These are phyloP conservation scores for Cyclotella cryptica DNA, from an alignment of 108 stramenopile genomes.

Conservation along the genomic window DNA sequence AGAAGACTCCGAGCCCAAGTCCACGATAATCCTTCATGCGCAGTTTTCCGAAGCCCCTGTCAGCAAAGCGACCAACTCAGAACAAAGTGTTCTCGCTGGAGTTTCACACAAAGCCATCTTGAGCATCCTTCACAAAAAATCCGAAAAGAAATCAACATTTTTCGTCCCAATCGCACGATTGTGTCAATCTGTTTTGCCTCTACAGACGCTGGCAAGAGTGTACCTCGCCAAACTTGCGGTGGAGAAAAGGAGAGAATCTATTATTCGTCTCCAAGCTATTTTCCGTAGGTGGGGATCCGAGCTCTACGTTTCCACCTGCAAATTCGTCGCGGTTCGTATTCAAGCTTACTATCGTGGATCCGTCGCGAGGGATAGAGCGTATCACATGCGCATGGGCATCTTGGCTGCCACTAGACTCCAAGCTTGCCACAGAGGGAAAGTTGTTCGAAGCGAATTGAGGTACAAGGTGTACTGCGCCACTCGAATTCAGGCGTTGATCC, in stretches of 20 bases:
- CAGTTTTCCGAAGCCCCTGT: neutral
- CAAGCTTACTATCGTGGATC: constrained; percentile 40
- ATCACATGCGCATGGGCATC: constrained; percentile 18
- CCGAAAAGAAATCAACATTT: constrained; percentile 6
- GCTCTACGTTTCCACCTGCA: neutral
- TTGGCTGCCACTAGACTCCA: constrained; percentile 56
- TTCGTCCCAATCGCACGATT: constrained; percentile 14
- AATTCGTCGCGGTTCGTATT: constrained; percentile 37
- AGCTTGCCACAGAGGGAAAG: constrained; percentile 54
- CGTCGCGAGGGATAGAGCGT: constrained; percentile 32
- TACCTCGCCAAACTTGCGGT: constrained; percentile 17
- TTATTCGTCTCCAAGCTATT: constrained; percentile 13
- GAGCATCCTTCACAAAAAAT: constrained; percentile 2
- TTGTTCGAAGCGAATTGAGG: constrained; percentile 46
- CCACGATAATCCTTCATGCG: neutral
- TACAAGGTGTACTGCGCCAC: constrained; percentile 48
- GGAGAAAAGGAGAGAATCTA: constrained; percentile 11
- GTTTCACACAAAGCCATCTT: constrained; percentile 7
- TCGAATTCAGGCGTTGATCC: constrained; percentile 62
- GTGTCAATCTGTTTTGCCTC: constrained; percentile 9
- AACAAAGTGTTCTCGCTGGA: too few relatives aligned
- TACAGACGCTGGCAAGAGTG: constrained; percentile 11
- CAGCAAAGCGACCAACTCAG: neutral
- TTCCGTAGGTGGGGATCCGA: constrained; percentile 9
- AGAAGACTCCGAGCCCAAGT: constrained; percentile 2